Percentiles rank a stretch among this genome's conserved stretches.
Conservation (phyloP, 116 monocot species). For the Dioscorea cayenensis region DNA sequence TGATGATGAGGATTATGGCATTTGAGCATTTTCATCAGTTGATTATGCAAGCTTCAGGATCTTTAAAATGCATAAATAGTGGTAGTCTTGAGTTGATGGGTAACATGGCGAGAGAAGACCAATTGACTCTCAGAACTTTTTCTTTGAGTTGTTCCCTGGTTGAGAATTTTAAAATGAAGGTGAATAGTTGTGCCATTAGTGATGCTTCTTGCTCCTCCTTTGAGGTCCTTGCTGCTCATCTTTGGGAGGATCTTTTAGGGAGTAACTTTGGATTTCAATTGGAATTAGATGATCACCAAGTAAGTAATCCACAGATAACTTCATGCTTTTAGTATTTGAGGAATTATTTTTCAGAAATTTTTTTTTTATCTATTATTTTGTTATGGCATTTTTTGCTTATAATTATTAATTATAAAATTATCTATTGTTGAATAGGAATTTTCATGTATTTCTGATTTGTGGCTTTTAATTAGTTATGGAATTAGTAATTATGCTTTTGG, state of each 20-base stretch:
- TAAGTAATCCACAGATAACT: too few species aligned
- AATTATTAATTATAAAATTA: too few species aligned
- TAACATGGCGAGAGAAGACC: neutral
- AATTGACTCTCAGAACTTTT: conserved; percentile 28
- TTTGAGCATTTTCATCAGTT: conserved; percentile 35
- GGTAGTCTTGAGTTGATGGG: neutral
- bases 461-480: too few species aligned
- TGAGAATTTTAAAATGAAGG: conserved; percentile 24
- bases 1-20: conserved; percentile 8
- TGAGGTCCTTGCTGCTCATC: conserved; percentile 45
- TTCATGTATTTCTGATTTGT: too few species aligned
- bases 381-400: too few species aligned
- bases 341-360: too few species aligned
- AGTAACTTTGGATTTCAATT: too few species aligned
- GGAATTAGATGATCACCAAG: too few species aligned
- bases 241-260: conserved; percentile 23
- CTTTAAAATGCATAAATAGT: neutral
- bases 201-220: conserved; percentile 32
- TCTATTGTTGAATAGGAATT: too few species aligned
- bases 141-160: conserved; percentile 12
- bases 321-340: too few species aligned
- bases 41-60: conserved; percentile 17
- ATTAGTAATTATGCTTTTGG: too few species aligned
- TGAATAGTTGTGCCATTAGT: conserved; percentile 1
- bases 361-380: too few species aligned